Base-by-base conservation (phyloP, 2,329 filamentous ascomycete species). In the Westerdykella sp. region DNA sequence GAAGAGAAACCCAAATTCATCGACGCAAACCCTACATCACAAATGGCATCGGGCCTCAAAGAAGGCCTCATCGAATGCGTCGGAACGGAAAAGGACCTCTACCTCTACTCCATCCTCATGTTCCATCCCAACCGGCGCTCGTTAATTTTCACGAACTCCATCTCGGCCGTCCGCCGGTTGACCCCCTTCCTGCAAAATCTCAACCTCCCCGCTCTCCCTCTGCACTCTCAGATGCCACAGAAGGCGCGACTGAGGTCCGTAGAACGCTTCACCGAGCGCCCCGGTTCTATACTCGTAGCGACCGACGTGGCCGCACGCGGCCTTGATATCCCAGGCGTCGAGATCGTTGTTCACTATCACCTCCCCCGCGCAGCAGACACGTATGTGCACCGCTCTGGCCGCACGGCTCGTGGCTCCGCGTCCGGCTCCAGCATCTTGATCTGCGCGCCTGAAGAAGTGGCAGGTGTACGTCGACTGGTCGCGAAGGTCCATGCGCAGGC, bases 31-130 rank as follows among this genome's bases (percentile, higher is more conserved):
- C 93, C 93, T 0, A 73, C 85, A 0, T 84, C 83, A 7, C 89
- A 95, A 59, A 94, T 98, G 86, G 90, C 93, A 0, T 76, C 83
- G 14, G 80, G 83, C 2, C 73, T 98, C 5, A 87, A 85, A 50
- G 93, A 98, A 70, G 90, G 90, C 0, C 76, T 98, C 34, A 80
- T 98, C 23, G 89, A 97, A 69, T 98, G 93, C 59, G 84, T 81
- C 32, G 87, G 88, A 5, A 90, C 89, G 69, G 93, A 98, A 63
- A 98, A 98, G 79, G 93, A 98, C 66, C 80, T 98, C 9, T 97
- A 91, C 53, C 82, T 97, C 34, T 98, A 98, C 68, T 79, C 89
- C 0, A 74, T 95, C 7, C 76, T 97, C 0, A 76, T 96, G 2
- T 80, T 95, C 44, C 85, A 95, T 61, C 83, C 87, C 1, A 83